Conservation (phyloP, 768 basidiomycete species). For the Dentipellis fragilis region DNA sequence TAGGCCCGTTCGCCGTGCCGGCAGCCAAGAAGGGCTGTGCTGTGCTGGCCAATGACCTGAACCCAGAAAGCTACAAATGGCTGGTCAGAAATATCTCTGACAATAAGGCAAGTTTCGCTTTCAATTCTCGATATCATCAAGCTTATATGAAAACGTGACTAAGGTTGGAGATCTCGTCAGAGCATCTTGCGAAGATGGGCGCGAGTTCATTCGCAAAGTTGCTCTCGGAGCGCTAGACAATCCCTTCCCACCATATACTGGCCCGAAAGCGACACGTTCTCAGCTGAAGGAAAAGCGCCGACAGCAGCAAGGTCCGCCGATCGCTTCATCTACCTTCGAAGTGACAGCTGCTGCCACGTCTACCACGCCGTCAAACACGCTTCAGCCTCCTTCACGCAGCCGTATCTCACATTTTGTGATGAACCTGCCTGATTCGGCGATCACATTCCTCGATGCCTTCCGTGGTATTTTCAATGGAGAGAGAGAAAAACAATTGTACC, state of each 20-base stretch:
- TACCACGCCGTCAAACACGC: conserved; percentile 1
- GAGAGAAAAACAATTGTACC: conserved; percentile 26
- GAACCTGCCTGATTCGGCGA: conserved; percentile 92
- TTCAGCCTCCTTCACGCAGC: conserved; percentile 29
- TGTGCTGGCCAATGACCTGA: conserved; percentile 89
- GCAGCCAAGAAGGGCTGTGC: conserved; percentile 87
- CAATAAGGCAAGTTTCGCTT: conserved; percentile 55
- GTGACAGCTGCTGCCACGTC: conserved; percentile 4
- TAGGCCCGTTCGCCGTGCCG: conserved; percentile 93
- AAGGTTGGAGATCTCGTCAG: conserved; percentile 67
- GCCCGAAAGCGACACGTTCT: conserved; percentile 22
- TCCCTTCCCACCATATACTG: conserved; percentile 55
- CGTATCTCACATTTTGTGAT: conserved; percentile 86
- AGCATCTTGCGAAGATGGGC: conserved; percentile 76
- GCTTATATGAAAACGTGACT: neutral
- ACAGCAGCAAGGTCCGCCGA: conserved; percentile 18
- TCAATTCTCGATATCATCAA: neutral
- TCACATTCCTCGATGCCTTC: conserved; percentile 85
- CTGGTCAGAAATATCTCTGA: conserved; percentile 57
- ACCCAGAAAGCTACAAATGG: conserved; percentile 80
- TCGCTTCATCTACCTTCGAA: neutral
- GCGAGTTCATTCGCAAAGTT: conserved; percentile 66
- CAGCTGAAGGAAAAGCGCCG: conserved; percentile 33
- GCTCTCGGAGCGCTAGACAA: conserved; percentile 42
- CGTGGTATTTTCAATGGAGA: conserved; percentile 52